phyloP scores from a whole-genome alignment of 192 early-diverging fungal genomes.

The Backusella luteola region DNA sequence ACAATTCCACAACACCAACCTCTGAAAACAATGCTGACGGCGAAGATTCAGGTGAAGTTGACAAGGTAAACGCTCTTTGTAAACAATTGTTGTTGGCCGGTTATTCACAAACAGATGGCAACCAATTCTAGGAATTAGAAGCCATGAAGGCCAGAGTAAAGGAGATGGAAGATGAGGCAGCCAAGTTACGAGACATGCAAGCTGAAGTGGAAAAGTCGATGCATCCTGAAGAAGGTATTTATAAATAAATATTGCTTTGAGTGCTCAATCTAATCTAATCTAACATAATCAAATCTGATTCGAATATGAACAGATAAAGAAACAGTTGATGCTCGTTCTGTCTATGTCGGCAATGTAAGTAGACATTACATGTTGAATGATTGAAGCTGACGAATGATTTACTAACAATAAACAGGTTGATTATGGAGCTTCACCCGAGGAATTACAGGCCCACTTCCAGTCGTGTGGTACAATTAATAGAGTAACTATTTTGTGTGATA shows the following conservation, averaged over 20 bases:
- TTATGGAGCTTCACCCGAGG: constrained; percentile 91
- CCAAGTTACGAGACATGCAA: constrained; percentile 76
- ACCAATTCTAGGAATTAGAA: constrained; percentile 62
- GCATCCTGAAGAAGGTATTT: constrained; percentile 53
- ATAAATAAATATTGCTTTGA: background rate
- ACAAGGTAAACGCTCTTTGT: constrained; percentile 8
- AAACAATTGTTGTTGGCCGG: background rate
- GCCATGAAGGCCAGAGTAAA: constrained; percentile 76
- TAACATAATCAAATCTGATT: too few relatives aligned
- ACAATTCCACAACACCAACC: background rate
- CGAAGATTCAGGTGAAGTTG: constrained; percentile 17
- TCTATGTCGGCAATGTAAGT: constrained; percentile 91
- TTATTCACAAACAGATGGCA: background rate
- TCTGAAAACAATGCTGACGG: background rate
- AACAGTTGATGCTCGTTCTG: constrained; percentile 81
- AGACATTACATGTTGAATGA: background rate
- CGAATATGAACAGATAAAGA: constrained; percentile 51
- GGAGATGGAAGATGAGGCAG: constrained; percentile 84
- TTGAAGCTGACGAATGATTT: background rate
- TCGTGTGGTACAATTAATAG: constrained; percentile 95
- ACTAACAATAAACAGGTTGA: constrained; percentile 59
- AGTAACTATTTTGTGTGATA: constrained; percentile 94
- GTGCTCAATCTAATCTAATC: background rate
- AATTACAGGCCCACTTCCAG: constrained; percentile 93
- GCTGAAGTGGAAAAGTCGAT: constrained; percentile 75